Conservation (phyloP, 2,329 filamentous ascomycete genomes). For the Colletotrichum higginsianum region DNA sequence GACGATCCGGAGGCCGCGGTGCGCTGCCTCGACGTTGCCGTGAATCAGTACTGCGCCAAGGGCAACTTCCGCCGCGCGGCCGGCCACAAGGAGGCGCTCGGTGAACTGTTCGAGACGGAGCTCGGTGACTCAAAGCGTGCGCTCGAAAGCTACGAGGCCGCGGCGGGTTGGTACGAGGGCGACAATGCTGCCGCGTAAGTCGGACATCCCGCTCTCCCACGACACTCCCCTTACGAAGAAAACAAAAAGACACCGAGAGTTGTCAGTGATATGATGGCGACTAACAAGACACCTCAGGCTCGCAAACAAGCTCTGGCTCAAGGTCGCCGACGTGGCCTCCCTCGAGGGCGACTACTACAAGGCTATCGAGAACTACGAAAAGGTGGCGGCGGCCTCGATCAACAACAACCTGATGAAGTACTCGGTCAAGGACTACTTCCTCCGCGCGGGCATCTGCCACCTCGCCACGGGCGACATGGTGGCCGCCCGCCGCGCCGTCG, state of each 20-base stretch:
- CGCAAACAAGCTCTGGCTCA: constrained; percentile 94
- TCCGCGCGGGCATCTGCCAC: constrained; percentile 95
- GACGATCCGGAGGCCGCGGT: constrained; percentile 87
- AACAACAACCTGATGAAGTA: constrained; percentile 94
- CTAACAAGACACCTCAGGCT: constrained; percentile 65
- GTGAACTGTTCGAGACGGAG: constrained; percentile 87
- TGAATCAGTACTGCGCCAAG: constrained; percentile 88
- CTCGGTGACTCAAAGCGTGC: constrained; percentile 84
- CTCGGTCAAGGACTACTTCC: constrained; percentile 94
- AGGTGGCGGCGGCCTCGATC: constrained; percentile 82
- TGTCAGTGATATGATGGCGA: background rate
- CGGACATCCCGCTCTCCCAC: constrained; percentile 8
- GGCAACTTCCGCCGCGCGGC: constrained; percentile 94
- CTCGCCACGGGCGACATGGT: constrained; percentile 82
- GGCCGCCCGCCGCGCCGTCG: constrained; percentile 82
- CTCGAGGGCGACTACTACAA: constrained; percentile 88
- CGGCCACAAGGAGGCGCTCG: constrained; percentile 90
- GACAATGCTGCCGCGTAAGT: constrained; percentile 87
- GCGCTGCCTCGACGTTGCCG: constrained; percentile 82
- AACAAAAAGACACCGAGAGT: background rate
- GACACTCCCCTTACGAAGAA: background rate
- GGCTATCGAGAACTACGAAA: constrained; percentile 86
- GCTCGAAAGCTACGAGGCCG: constrained; percentile 85
- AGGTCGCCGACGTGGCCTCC: constrained; percentile 89
- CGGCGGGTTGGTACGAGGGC: constrained; percentile 90